A percentile compares a stretch with the other conserved stretches of the same genome.
These are phyloP conservation scores for Trifolium subterraneum DNA, from an alignment of 306 rosid genomes.

Conservation along the genomic window DNA sequence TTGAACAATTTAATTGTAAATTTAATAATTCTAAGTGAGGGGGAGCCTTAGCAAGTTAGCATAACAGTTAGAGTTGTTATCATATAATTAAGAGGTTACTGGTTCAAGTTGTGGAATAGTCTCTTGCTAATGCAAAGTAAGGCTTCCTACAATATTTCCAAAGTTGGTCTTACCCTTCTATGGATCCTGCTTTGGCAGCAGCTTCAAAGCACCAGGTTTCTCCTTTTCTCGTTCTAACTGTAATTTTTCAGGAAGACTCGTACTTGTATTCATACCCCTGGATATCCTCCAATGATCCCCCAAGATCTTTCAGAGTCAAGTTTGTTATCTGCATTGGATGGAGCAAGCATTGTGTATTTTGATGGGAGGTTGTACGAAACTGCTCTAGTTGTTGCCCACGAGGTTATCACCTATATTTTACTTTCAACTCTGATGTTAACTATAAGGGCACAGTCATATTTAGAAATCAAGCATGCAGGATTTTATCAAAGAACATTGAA, in stretches of 20 bases:
- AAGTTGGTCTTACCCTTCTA: constrained; percentile 17
- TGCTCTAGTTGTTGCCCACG: constrained; percentile 83
- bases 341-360: constrained; percentile 74
- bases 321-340: constrained; percentile 75
- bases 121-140: constrained; percentile 7
- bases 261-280: constrained; percentile 90
- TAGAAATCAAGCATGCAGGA: constrained; percentile 34
- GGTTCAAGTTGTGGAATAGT: constrained; percentile 1
- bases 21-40: constrained; percentile 35
- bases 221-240: constrained; percentile 38
- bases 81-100: constrained; percentile 7
- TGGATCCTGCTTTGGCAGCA: background rate
- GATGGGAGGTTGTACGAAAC: constrained; percentile 83
- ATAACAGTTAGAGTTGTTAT: background rate
- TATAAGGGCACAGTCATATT: constrained; percentile 22
- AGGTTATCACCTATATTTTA: constrained; percentile 63
- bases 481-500: constrained; percentile 20
- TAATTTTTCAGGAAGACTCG: constrained; percentile 81
- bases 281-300: constrained; percentile 88
- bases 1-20: constrained; percentile 27
- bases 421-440: constrained; percentile 32
- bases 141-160: background rate
- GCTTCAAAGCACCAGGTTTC: background rate
- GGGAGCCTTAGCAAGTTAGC: background rate
- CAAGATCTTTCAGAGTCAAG: constrained; percentile 68